A percentile compares a stretch with the other conserved stretches of the same genome.
Conservation (phyloP, 2,329 filamentous ascomycete species). For the Diaporthe vaccinii region DNA sequence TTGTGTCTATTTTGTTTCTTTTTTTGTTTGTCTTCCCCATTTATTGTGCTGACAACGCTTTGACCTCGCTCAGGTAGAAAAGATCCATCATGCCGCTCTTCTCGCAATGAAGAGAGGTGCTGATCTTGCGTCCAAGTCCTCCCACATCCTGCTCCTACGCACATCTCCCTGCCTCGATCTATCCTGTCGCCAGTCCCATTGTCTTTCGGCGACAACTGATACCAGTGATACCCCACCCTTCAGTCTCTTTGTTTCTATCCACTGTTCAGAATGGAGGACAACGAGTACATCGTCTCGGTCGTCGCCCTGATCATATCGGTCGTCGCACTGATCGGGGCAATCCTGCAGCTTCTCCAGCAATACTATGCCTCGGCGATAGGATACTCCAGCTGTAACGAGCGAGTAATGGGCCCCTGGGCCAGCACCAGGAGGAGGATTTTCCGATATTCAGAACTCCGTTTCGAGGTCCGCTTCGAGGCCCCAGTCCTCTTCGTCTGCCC, state of each 20-base stretch:
- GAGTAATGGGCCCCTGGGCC: slow-evolving; percentile 63
- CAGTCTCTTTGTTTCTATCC: not conserved
- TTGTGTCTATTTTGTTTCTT: not conserved
- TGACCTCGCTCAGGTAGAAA: slow-evolving; percentile 12
- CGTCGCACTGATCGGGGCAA: slow-evolving; percentile 59
- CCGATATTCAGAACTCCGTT: slow-evolving; percentile 59
- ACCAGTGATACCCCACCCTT: not conserved
- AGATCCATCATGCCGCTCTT: slow-evolving; percentile 22
- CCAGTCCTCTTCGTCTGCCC: slow-evolving; percentile 65
- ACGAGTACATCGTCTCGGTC: slow-evolving; percentile 54
- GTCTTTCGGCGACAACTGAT: not conserved
- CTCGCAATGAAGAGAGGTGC: not conserved
- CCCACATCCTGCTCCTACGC: not conserved
- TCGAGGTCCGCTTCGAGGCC: slow-evolving; percentile 63
- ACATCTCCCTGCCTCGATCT: not conserved
- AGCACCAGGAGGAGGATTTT: slow-evolving; percentile 56
- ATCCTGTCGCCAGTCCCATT: not conserved
- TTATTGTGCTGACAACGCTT: slow-evolving; percentile 16
- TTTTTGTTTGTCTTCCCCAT: not conserved
- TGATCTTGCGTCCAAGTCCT: not conserved
- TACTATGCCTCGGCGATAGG: slow-evolving; percentile 65
- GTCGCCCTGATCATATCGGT: slow-evolving; percentile 63
- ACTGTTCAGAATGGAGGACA: slow-evolving; percentile 39
- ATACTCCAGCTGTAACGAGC: slow-evolving; percentile 61
- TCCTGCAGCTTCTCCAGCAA: slow-evolving; percentile 64